Evolutionary conservation across 495 filamentous ascomycete species (phyloP).

Genomic region (Tuber borchii): DNA sequence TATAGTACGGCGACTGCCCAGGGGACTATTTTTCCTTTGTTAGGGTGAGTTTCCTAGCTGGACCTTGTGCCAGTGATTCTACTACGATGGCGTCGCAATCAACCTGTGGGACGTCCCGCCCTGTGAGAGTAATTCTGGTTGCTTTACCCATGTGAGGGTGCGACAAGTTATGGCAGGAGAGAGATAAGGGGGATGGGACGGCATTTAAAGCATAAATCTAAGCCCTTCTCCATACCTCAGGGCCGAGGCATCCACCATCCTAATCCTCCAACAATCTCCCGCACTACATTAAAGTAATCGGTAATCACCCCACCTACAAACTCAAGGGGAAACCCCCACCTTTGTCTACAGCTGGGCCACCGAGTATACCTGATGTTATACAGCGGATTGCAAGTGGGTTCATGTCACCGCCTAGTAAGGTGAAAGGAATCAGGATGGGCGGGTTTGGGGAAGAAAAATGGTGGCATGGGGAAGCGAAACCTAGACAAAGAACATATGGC

Average conservation of each 20-base stretch:
- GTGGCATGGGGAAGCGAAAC: constrained; percentile 8
- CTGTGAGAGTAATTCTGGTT: background rate
- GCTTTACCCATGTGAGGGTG: background rate
- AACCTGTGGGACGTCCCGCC: background rate
- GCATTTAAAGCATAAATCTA: background rate
- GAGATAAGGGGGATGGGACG: background rate
- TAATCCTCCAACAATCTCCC: constrained; percentile 4
- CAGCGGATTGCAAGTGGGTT: constrained; percentile 50
- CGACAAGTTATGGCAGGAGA: background rate
- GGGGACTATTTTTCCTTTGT: background rate
- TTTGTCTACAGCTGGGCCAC: constrained; percentile 42
- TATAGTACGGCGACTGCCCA: background rate
- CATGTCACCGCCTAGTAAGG: constrained; percentile 45
- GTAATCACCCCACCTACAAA: background rate
- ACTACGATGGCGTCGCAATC: background rate
- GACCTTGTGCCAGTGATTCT: background rate
- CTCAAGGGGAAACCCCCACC: constrained; percentile 13
- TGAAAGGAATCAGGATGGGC: background rate
- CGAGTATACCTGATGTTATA: constrained; percentile 52
- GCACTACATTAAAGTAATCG: constrained; percentile 1
- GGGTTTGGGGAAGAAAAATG: background rate
- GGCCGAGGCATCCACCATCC: background rate
- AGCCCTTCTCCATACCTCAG: background rate
- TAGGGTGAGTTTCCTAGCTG: background rate
- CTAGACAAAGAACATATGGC: constrained; percentile 48